These are phyloP conservation scores for Mortierella sp. DNA, from an alignment of 371 early-diverging fungal genomes.

Conservation along the genomic window DNA sequence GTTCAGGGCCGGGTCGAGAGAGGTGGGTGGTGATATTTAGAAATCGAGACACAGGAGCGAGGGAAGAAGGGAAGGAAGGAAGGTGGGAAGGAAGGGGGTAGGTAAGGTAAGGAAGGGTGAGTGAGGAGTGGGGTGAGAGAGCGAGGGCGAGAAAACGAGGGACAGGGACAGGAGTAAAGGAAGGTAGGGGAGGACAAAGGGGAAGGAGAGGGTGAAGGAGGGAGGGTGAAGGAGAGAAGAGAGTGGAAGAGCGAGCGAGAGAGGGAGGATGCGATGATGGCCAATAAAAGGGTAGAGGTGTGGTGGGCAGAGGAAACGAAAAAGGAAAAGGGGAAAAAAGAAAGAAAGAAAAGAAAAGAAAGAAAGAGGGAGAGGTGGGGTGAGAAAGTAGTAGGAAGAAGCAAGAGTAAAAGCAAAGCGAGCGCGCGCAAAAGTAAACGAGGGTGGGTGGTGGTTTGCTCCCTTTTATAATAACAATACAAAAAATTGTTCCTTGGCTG, in stretches of 20 bases:
- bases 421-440: background rate
- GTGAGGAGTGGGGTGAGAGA: background rate
- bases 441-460: background rate
- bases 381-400: background rate
- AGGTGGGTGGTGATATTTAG: background rate
- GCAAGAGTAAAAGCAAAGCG: background rate
- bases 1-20: background rate
- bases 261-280: background rate
- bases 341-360: background rate
- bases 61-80: background rate
- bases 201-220: background rate
- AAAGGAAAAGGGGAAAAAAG: background rate
- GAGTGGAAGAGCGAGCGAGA: background rate
- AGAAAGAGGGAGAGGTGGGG: background rate
- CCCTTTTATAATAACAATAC: background rate
- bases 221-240: background rate
- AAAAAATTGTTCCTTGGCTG: background rate
- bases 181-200: background rate
- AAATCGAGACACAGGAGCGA: conserved; percentile 1
- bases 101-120: background rate
- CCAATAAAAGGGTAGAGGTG: background rate
- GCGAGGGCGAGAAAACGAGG: background rate
- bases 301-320: background rate
- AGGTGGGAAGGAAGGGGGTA: background rate
- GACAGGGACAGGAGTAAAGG: background rate